Conservation (phyloP, 257 asterid species). For the Przewalskia tangutica region DNA sequence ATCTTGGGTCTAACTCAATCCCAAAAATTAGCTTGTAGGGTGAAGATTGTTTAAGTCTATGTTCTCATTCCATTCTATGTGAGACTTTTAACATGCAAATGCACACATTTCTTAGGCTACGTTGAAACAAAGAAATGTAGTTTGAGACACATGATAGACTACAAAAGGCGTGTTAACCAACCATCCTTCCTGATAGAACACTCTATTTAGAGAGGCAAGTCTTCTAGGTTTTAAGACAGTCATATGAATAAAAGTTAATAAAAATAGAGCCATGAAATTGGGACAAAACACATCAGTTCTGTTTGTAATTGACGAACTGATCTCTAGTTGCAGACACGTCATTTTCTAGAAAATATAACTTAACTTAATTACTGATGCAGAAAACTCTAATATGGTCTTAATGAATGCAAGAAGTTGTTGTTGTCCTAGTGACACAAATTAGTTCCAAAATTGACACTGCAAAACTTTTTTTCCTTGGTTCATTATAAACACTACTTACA, state of each 20-base stretch:
- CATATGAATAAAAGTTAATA: too few species aligned
- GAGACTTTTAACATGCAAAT: too few species aligned
- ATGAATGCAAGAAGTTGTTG: not conserved
- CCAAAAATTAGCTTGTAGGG: too few species aligned
- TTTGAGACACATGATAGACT: not conserved
- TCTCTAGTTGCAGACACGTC: too few species aligned
- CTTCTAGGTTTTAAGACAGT: slow-evolving; percentile 53
- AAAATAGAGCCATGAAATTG: not conserved
- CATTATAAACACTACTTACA: too few species aligned
- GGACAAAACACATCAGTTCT: not conserved
- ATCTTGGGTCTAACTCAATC: too few species aligned
- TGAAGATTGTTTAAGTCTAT: too few species aligned
- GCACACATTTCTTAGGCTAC: not conserved
- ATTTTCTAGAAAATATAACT: too few species aligned
- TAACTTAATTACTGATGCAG: not conserved
- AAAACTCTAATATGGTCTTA: not conserved
- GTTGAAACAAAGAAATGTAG: not conserved
- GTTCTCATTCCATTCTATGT: too few species aligned
- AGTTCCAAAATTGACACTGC: too few species aligned
- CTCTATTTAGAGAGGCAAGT: slow-evolving; percentile 88
- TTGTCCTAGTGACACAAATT: not conserved
- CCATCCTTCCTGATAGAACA: slow-evolving; percentile 94
- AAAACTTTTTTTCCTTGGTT: too few species aligned
- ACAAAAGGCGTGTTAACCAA: slow-evolving; percentile 10
- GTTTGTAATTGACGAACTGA: not conserved